These are phyloP conservation scores for Hypoxylon sp. DNA, from an alignment of 2,329 filamentous ascomycete species.

Conservation along the genomic window DNA sequence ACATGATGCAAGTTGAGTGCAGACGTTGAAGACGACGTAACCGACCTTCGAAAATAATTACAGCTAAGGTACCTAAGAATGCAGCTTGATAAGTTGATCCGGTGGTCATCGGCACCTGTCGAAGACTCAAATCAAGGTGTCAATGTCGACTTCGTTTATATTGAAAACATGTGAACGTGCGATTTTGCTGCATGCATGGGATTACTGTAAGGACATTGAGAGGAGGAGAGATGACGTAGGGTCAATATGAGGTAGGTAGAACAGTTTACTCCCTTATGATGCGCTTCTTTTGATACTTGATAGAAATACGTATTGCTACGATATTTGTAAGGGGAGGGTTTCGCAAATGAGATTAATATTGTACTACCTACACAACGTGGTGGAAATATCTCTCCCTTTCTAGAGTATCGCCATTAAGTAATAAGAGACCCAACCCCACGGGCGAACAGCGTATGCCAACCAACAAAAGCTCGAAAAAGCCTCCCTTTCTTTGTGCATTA, in stretches of 20 bases:
- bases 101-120: background rate
- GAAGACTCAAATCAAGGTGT: slow-evolving; percentile 4
- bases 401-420: background rate
- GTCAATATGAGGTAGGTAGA: background rate
- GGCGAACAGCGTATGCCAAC: slow-evolving; percentile 7
- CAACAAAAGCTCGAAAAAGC: slow-evolving; percentile 17
- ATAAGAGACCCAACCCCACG: slow-evolving; percentile 7
- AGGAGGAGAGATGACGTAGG: slow-evolving; percentile 29
- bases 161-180: slow-evolving; percentile 28
- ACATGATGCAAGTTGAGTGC: background rate
- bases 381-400: background rate
- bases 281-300: too few species aligned
- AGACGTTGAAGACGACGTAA: background rate
- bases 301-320: background rate
- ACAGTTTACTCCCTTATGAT: background rate
- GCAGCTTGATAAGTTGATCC: background rate
- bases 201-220: slow-evolving; percentile 9
- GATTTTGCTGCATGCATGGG: slow-evolving; percentile 9
- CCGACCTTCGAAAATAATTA: background rate
- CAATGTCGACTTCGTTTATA: slow-evolving; percentile 1
- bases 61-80: background rate
- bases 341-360: background rate
- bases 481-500: slow-evolving; percentile 25
- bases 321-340: background rate
- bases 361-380: background rate